Conservation (phyloP, 768 basidiomycete species). For the Amanita muscaria region DNA sequence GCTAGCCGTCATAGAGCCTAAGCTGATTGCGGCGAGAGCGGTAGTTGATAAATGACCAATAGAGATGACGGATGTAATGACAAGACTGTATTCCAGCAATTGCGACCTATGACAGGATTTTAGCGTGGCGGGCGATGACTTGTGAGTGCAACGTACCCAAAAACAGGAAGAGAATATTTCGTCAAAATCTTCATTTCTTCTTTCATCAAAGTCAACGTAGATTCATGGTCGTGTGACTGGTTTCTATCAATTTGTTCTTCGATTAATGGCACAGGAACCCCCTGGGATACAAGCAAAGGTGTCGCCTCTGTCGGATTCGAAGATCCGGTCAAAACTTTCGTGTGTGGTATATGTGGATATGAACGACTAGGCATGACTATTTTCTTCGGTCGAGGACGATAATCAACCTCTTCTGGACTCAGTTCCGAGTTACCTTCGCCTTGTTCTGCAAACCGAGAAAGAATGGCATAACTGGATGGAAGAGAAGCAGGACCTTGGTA, state of each 20-base stretch:
- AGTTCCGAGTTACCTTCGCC: constrained; percentile 15
- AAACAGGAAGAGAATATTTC: no score
- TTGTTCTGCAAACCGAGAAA: constrained; percentile 38
- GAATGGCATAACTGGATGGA: constrained; percentile 56
- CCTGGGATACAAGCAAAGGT: constrained; percentile 34
- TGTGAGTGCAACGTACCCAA: no score
- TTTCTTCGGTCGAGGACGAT: constrained; percentile 16
- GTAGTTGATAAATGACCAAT: constrained; percentile 89
- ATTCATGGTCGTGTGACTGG: constrained; percentile 21
- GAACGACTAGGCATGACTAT: no score
- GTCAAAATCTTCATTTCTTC: no score
- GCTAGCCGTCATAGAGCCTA: no score
- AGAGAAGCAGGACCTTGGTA: constrained; percentile 51
- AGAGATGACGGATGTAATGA: no score
- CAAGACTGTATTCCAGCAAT: no score
- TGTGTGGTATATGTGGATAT: no score
- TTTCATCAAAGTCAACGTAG: constrained; percentile 19
- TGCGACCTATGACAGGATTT: constrained; percentile 74
- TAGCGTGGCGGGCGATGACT: not conserved
- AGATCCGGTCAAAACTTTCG: no score
- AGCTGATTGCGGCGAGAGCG: constrained; percentile 86
- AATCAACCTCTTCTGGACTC: constrained; percentile 23
- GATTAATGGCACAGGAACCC: no score
- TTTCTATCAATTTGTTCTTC: no score
- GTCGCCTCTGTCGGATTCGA: constrained; percentile 45